Conservation (phyloP, 2,329 filamentous ascomycete genomes). For the Coniochaeta hoffmannii region DNA sequence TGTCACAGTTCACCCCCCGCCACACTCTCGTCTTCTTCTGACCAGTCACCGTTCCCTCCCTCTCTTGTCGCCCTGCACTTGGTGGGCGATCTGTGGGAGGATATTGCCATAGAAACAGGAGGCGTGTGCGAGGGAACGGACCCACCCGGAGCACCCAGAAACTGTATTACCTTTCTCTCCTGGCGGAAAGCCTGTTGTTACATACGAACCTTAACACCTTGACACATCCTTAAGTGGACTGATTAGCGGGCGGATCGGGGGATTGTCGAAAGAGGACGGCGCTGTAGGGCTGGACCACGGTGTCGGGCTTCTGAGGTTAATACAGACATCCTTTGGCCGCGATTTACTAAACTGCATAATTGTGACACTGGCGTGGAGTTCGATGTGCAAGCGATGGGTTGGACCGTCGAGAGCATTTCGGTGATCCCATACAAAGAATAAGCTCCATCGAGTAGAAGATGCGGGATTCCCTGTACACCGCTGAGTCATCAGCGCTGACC, state of each 20-base stretch:
- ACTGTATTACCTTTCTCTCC: constrained; percentile 1
- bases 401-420: not conserved
- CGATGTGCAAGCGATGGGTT: no score
- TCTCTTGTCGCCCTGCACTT: not conserved
- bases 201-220: not conserved
- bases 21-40: not conserved
- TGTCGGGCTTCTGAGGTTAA: not conserved
- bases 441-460: no score
- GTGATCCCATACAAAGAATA: not conserved
- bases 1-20: not conserved
- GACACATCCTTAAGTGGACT: not conserved
- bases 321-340: not conserved
- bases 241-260: not conserved
- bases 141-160: not conserved
- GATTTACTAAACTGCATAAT: no score
- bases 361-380: no score
- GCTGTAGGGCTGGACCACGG: not conserved
- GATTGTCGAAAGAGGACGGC: not conserved
- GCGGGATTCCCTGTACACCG: no score
- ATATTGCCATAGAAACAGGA: constrained; percentile 5
- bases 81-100: constrained; percentile 5
- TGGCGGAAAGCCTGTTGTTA: not conserved
- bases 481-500: no score
- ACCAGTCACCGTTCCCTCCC: not conserved
- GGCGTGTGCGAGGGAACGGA: no score